Evolutionary conservation across 2,329 filamentous ascomycete genomes (phyloP).

Genomic region (Paecilomyces variotii): DNA sequence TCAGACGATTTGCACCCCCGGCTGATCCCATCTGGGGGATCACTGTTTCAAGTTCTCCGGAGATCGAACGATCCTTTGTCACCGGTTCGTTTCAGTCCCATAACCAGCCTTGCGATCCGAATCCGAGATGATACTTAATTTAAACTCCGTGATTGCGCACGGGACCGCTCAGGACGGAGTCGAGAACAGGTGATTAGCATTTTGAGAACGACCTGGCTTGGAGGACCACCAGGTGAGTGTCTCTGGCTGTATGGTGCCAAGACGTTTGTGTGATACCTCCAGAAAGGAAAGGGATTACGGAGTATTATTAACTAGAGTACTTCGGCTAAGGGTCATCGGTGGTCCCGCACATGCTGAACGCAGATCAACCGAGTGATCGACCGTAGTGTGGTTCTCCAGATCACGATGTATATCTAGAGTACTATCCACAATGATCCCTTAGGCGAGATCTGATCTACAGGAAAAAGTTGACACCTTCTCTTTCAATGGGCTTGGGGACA

Average conservation of each 20-base stretch:
- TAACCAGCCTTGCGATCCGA: background rate
- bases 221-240: background rate
- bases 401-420: background rate
- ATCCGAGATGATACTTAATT: background rate
- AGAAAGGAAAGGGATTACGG: background rate
- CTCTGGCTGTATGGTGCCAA: background rate
- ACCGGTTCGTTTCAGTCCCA: background rate
- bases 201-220: background rate
- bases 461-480: background rate
- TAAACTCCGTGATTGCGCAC: background rate
- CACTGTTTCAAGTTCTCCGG: background rate
- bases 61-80: background rate
- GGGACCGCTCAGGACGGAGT: background rate
- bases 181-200: background rate
- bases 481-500: background rate
- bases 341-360: background rate
- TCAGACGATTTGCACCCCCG: background rate
- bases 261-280: background rate
- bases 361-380: background rate
- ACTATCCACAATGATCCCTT: background rate
- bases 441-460: background rate
- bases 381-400: background rate
- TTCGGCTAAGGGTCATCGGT: background rate
- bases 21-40: background rate
- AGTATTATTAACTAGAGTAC: background rate